Percentiles rank a stretch among this genome's conserved stretches.
phyloP scores from a whole-genome alignment of 345 rosid genomes.

The Bretschneidera sinensis region DNA sequence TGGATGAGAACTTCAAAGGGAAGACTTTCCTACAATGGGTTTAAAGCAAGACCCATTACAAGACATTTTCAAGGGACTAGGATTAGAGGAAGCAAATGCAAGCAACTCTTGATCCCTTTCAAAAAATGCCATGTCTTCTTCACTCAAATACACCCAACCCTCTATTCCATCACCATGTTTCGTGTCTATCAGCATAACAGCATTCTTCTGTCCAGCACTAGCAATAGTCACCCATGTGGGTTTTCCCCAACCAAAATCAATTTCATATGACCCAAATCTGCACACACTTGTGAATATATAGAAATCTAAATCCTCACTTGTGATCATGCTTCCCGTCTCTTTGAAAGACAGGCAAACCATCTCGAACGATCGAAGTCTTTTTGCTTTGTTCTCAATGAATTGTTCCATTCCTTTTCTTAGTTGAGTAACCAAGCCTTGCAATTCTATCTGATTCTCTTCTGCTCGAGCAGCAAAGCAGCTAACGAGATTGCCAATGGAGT shows the following conservation, averaged over 20 bases:
- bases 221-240: conserved; percentile 34
- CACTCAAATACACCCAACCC: conserved; percentile 7
- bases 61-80: background rate
- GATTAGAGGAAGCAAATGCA: conserved; percentile 16
- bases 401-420: conserved; percentile 25
- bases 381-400: conserved; percentile 17
- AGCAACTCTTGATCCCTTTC: conserved; percentile 18
- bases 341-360: conserved; percentile 13
- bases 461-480: conserved; percentile 29
- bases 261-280: conserved; percentile 21
- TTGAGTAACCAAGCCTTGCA: conserved; percentile 18
- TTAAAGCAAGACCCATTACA: too few species aligned
- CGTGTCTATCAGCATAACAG: conserved; percentile 37
- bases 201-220: conserved; percentile 27
- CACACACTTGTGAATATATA: conserved; percentile 23
- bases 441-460: conserved; percentile 18
- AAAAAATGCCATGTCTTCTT: conserved; percentile 21
- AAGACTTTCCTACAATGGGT: too few species aligned
- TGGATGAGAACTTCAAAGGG: too few species aligned
- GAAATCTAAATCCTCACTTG: conserved; percentile 23
- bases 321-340: conserved; percentile 15
- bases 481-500: conserved; percentile 40
- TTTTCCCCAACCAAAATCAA: conserved; percentile 38
- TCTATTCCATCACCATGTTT: conserved; percentile 32
- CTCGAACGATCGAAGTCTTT: conserved; percentile 11